Conservation (phyloP, 202 grass and related monocot species). For the Elaeis oleifera region DNA sequence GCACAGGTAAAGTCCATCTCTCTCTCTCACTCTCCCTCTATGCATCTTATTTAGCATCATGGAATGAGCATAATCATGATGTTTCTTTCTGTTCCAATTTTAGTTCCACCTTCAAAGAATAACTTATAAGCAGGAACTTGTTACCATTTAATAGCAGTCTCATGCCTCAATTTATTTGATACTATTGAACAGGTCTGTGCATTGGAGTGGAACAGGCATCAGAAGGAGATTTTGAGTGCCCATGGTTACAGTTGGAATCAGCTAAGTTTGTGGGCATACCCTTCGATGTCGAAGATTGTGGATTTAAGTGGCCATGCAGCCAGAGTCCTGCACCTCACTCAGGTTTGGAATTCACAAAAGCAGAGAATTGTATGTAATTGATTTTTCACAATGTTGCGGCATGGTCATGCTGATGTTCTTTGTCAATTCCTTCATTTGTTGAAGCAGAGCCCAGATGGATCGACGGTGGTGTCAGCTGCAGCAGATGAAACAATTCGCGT, state of each 20-base stretch:
- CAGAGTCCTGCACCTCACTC: slow-evolving; percentile 33
- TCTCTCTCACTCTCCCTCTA: neutral
- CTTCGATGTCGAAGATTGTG: slow-evolving; percentile 35
- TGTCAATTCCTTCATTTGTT: neutral
- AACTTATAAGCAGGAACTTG: too few species aligned
- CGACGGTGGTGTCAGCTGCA: slow-evolving; percentile 31
- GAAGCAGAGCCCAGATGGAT: slow-evolving; percentile 33
- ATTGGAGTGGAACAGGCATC: slow-evolving; percentile 37
- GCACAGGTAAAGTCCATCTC: slow-evolving; percentile 20
- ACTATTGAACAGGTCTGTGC: slow-evolving; percentile 23
- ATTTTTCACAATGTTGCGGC: neutral
- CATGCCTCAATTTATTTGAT: neutral
- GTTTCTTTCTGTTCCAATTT: too few species aligned
- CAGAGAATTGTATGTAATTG: neutral
- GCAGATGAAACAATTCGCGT: slow-evolving; percentile 31
- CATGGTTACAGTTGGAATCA: slow-evolving; percentile 25
- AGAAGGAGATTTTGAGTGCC: slow-evolving; percentile 41
- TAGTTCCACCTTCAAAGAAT: too few species aligned
- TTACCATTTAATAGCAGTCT: too few species aligned
- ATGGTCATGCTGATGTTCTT: neutral
- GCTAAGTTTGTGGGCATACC: slow-evolving; percentile 29
- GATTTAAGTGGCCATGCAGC: slow-evolving; percentile 27
- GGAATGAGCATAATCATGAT: too few species aligned
- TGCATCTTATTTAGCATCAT: too few species aligned
- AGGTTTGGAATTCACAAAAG: slow-evolving; percentile 19